Conservation (phyloP, 768 basidiomycete species). For the Serendipita sp. region DNA sequence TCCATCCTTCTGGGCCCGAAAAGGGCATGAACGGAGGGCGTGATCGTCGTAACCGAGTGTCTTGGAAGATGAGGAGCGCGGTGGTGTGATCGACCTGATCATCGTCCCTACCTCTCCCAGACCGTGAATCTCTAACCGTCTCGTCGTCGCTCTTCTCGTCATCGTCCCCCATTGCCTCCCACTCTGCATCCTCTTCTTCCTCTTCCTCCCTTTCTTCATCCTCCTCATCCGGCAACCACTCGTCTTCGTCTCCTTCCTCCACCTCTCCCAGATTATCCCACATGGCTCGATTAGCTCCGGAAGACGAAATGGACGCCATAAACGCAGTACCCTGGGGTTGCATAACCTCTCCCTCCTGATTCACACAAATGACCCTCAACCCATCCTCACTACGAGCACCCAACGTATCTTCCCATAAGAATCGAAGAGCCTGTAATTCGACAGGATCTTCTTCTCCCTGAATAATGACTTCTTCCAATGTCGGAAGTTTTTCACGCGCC, state of each 20-base stretch:
- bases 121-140: background rate
- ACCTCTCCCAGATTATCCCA: background rate
- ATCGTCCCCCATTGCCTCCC: background rate
- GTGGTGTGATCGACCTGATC: constrained; percentile 3
- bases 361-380: background rate
- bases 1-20: background rate
- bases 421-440: background rate
- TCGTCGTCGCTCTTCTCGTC: background rate
- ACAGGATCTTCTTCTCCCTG: background rate
- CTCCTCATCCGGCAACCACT: background rate
- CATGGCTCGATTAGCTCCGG: background rate
- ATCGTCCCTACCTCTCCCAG: background rate
- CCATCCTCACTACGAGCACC: background rate
- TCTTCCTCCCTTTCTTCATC: background rate
- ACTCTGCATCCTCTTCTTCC: background rate
- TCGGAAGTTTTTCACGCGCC: background rate
- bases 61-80: constrained; percentile 5
- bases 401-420: background rate
- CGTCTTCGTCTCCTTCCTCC: background rate
- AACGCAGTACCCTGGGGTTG: background rate
- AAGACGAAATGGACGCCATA: background rate
- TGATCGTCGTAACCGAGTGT: background rate
- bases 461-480: background rate
- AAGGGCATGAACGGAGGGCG: background rate
- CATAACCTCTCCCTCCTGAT: background rate